phyloP scores from a whole-genome alignment of 2,329 filamentous ascomycete species.

The Tetracladium maxilliforme region DNA sequence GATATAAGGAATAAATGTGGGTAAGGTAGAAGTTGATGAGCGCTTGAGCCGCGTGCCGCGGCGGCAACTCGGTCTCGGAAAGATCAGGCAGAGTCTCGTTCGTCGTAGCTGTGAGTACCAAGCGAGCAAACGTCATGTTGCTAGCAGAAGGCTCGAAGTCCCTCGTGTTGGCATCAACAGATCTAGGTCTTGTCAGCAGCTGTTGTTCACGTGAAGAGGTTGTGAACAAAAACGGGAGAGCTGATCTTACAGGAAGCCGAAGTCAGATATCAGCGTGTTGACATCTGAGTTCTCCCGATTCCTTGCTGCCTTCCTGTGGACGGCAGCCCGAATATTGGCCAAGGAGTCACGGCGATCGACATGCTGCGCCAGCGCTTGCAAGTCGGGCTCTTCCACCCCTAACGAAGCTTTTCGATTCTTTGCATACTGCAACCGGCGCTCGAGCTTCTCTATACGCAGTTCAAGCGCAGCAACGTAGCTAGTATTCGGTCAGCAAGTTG shows the following conservation, averaged over 20 bases:
- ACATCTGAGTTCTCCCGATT: slow-evolving; percentile 70
- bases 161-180: slow-evolving; percentile 85
- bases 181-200: slow-evolving; percentile 31
- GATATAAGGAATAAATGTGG: slow-evolving; percentile 67
- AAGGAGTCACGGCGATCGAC: slow-evolving; percentile 50
- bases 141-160: slow-evolving; percentile 83
- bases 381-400: slow-evolving; percentile 30
- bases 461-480: slow-evolving; percentile 94
- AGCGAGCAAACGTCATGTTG: slow-evolving; percentile 82
- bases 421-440: slow-evolving; percentile 60
- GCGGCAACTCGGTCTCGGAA: slow-evolving; percentile 48
- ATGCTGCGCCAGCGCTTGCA: too few relatives aligned
- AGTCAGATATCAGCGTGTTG: slow-evolving; percentile 83
- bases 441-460: slow-evolving; percentile 74
- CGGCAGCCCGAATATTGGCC: slow-evolving; percentile 43
- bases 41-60: slow-evolving; percentile 49
- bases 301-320: slow-evolving; percentile 48
- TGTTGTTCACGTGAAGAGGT: background rate
- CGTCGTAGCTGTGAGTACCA: slow-evolving; percentile 71
- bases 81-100: slow-evolving; percentile 57
- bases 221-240: slow-evolving; percentile 1
- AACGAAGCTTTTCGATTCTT: slow-evolving; percentile 58
- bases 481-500: slow-evolving; percentile 7
- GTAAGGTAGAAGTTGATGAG: slow-evolving; percentile 75
- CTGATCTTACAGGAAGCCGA: slow-evolving; percentile 64